Percentiles rank a stretch among this genome's conserved stretches.
These are phyloP conservation scores for Pleurostoma richardsiae DNA, from an alignment of 2,329 filamentous ascomycete genomes.

Conservation along the genomic window DNA sequence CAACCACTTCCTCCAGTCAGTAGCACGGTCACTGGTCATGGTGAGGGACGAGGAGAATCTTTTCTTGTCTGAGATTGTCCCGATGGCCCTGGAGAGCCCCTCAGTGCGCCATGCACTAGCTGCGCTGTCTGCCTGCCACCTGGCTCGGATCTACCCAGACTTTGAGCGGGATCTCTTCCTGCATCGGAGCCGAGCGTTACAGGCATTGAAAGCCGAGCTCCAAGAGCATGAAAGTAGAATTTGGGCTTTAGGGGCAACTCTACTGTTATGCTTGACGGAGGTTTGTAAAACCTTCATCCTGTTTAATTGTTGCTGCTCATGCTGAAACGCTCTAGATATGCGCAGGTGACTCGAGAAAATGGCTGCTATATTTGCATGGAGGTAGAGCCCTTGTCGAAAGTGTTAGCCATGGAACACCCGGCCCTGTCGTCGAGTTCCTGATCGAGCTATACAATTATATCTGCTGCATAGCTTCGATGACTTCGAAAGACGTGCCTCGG, in stretches of 20 bases:
- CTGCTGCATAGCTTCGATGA: background rate
- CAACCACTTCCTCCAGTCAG: background rate
- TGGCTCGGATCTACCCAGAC: background rate
- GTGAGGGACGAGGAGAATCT: background rate
- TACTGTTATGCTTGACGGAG: background rate
- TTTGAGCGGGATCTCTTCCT: background rate
- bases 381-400: background rate
- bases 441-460: background rate
- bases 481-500: background rate
- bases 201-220: background rate
- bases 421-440: background rate
- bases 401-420: background rate
- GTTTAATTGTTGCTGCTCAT: background rate
- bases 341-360: background rate
- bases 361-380: background rate
- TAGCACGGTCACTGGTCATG: background rate
- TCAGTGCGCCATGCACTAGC: background rate
- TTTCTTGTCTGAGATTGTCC: background rate
- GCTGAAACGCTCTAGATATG: background rate
- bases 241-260: background rate
- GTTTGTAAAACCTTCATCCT: background rate
- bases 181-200: background rate
- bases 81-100: background rate
- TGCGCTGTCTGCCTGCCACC: background rate
- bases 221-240: background rate